These are phyloP conservation scores for Plasmopara halstedii DNA, from an alignment of 352 stramenopile species.

Conservation along the genomic window DNA sequence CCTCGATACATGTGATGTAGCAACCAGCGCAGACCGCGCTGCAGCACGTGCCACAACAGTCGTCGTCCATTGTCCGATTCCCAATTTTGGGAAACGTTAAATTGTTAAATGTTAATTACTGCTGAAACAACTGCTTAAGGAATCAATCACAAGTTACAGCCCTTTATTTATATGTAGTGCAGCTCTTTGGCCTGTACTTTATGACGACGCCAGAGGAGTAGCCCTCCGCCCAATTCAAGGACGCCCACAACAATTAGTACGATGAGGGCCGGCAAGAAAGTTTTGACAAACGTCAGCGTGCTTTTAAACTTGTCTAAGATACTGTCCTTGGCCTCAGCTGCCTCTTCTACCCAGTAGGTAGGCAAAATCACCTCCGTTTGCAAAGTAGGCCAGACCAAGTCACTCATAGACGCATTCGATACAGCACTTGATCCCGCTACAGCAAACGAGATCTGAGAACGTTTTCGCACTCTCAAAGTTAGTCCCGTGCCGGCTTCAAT, in stretches of 20 bases:
- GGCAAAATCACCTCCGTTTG: slow-evolving; percentile 49
- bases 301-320: slow-evolving; percentile 45
- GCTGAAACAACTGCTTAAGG: background rate
- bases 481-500: slow-evolving; percentile 60
- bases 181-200: no score
- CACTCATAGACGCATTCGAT: slow-evolving; percentile 40
- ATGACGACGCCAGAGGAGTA: slow-evolving; percentile 39
- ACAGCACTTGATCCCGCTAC: slow-evolving; percentile 33
- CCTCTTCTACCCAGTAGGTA: slow-evolving; percentile 53
- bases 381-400: slow-evolving; percentile 50
- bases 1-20: slow-evolving; percentile 16
- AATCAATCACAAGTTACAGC: background rate
- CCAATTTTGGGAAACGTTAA: background rate
- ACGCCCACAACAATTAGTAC: slow-evolving; percentile 44
- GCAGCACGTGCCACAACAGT: slow-evolving; percentile 14
- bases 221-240: slow-evolving; percentile 23
- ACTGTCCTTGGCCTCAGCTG: slow-evolving; percentile 30
- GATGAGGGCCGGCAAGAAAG: slow-evolving; percentile 53
- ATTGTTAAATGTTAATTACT: background rate
- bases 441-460: slow-evolving; percentile 51
- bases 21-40: slow-evolving; percentile 17
- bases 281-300: slow-evolving; percentile 32
- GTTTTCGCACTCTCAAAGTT: slow-evolving; percentile 60
- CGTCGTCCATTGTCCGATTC: slow-evolving; percentile 17
- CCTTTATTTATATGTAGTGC: background rate